phyloP scores from a whole-genome alignment of 768 basidiomycete species.

The Tylopilus balloui region DNA sequence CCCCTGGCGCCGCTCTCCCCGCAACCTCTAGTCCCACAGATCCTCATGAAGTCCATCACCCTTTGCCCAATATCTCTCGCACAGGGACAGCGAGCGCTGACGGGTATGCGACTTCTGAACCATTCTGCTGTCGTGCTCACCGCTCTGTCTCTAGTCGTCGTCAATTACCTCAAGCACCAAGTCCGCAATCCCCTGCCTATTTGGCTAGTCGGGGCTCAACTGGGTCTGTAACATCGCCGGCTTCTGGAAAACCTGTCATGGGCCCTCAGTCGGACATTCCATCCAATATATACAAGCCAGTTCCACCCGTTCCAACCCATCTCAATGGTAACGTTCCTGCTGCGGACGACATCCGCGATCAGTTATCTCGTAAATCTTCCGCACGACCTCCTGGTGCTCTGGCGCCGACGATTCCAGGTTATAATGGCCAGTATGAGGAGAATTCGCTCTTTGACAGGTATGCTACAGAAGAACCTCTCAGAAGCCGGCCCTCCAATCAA shows the following conservation, averaged over 20 bases:
- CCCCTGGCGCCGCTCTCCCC: conserved; percentile 18
- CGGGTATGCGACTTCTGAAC: conserved; percentile 12
- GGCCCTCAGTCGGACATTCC: conserved; percentile 15
- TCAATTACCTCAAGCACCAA: conserved; percentile 28
- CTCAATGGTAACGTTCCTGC: conserved; percentile 8
- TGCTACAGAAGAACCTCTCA: conserved; percentile 13
- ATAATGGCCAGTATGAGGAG: conserved; percentile 21
- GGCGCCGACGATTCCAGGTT: conserved; percentile 27
- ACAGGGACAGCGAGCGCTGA: conserved; percentile 25
- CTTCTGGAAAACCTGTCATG: conserved; percentile 12
- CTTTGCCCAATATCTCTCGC: conserved; percentile 15
- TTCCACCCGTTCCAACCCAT: conserved; percentile 25
- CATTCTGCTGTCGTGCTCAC: neutral
- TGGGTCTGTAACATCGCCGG: conserved; percentile 20
- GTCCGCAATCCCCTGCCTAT: conserved; percentile 13
- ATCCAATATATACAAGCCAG: conserved; percentile 30
- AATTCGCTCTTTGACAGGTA: conserved; percentile 23
- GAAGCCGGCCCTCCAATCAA: conserved; percentile 17
- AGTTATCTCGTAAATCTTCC: conserved; percentile 19
- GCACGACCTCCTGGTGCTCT: conserved; percentile 29
- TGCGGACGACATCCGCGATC: conserved; percentile 21
- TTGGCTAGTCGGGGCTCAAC: conserved; percentile 17
- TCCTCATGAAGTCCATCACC: conserved; percentile 12
- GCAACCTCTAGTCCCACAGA: conserved; percentile 17
- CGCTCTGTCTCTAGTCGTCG: conserved; percentile 20